Percentiles rank a stretch among this genome's conserved stretches.
These are phyloP conservation scores for Rhizophlyctis rosea DNA, from an alignment of 192 early-diverging fungal species.

Conservation along the genomic window DNA sequence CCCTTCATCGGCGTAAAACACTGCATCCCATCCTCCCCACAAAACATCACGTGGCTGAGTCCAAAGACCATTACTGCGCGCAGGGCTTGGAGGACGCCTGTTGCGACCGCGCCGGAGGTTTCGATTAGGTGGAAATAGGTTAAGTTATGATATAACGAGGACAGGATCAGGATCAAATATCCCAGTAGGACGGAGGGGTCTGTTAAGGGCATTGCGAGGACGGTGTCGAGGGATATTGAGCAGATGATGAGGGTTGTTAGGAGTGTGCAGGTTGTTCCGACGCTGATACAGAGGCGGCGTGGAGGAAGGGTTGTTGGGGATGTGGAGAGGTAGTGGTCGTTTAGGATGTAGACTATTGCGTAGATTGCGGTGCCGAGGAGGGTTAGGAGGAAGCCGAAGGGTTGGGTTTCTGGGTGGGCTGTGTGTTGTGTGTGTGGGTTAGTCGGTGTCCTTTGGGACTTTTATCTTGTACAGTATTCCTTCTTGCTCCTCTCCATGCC, in stretches of 20 bases:
- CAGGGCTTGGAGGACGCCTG: constrained; percentile 45
- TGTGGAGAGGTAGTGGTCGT: constrained; percentile 33
- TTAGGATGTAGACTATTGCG: constrained; percentile 42
- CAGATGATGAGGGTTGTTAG: constrained; percentile 30
- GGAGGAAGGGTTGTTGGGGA: constrained; percentile 13
- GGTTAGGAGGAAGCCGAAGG: constrained; percentile 35
- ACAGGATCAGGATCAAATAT: constrained; percentile 34
- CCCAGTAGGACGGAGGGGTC: constrained; percentile 27
- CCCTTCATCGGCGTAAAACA: constrained; percentile 43
- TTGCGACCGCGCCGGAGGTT: constrained; percentile 47
- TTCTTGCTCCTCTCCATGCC: too few species aligned
- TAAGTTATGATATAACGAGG: constrained; percentile 37
- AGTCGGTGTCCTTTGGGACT: too few species aligned
- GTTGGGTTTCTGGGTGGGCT: too few species aligned
- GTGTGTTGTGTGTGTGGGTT: too few species aligned
- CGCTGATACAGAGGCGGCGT: constrained; percentile 40
- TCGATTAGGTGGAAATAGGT: constrained; percentile 46
- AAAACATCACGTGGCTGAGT: constrained; percentile 39
- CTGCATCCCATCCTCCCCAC: constrained; percentile 34
- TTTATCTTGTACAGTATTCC: too few species aligned
- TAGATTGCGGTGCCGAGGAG: constrained; percentile 42
- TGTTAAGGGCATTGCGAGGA: constrained; percentile 33
- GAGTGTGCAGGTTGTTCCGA: constrained; percentile 38
- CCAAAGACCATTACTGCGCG: constrained; percentile 45
- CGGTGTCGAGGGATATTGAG: constrained; percentile 28